These are phyloP conservation scores for Rutidosis leptorrhynchoides DNA, from an alignment of 129 eudicot species.

Conservation along the genomic window DNA sequence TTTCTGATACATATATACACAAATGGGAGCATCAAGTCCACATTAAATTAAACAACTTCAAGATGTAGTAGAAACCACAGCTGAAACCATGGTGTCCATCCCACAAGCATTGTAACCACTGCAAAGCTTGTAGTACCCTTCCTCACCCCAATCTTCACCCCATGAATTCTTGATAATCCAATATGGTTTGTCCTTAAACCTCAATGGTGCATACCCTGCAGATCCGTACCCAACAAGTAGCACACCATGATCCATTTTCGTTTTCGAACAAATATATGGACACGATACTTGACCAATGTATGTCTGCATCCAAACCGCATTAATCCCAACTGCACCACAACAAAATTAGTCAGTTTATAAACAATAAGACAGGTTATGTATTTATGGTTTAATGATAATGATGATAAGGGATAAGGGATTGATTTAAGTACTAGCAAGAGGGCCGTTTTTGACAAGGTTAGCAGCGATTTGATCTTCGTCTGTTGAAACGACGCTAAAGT, in stretches of 20 bases:
- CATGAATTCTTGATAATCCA: constrained; percentile 95
- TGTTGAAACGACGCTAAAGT: constrained; percentile 65
- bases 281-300: constrained; percentile 83
- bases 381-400: background rate
- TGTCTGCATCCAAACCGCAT: constrained; percentile 88
- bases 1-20: constrained; percentile 26
- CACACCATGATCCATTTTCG: constrained; percentile 67
- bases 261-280: constrained; percentile 66
- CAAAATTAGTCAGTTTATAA: too few relatives aligned
- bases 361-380: background rate
- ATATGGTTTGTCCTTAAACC: constrained; percentile 78
- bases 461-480: constrained; percentile 91
- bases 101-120: constrained; percentile 73
- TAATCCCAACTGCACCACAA: constrained; percentile 63
- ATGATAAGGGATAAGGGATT: too few relatives aligned
- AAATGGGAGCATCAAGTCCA: constrained; percentile 9
- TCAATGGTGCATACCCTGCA: constrained; percentile 59
- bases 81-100: constrained; percentile 84
- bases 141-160: constrained; percentile 87
- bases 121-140: constrained; percentile 84
- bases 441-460: constrained; percentile 75
- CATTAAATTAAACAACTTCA: constrained; percentile 3
- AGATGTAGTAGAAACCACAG: constrained; percentile 51
- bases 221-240: constrained; percentile 91
- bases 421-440: constrained; percentile 72